Percentiles rank a stretch among this genome's conserved stretches.
These are phyloP conservation scores for Fusarium robinianum DNA, from an alignment of 2,329 filamentous ascomycete genomes.

Conservation along the genomic window DNA sequence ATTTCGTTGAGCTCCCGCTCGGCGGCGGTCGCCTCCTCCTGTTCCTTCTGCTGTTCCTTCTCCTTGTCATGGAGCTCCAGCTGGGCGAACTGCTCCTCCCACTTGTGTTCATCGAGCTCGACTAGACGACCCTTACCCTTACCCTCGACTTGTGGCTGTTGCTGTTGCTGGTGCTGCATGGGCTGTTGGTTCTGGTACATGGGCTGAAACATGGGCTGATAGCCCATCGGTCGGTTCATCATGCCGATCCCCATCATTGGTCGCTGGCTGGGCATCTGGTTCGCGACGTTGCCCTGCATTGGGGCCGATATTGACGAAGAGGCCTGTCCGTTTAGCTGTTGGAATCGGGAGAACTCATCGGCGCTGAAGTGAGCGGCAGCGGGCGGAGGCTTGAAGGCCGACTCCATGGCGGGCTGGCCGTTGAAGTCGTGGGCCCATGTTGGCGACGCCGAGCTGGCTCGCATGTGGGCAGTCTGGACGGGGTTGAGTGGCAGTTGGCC, in stretches of 20 bases:
- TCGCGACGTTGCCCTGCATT: conserved; percentile 60
- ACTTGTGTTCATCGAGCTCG: conserved; percentile 89
- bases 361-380: conserved; percentile 69
- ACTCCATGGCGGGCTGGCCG: conserved; percentile 70
- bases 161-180: conserved; percentile 52
- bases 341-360: conserved; percentile 87
- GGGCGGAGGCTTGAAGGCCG: conserved; percentile 64
- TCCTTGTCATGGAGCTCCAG: conserved; percentile 71
- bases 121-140: conserved; percentile 93
- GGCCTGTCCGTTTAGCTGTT: conserved; percentile 68
- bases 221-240: conserved; percentile 58
- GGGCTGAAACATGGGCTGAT: conserved; percentile 58
- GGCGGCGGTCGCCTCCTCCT: conserved; percentile 70
- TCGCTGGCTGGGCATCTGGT: conserved; percentile 57
- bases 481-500: conserved; percentile 54
- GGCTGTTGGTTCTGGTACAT: conserved; percentile 52
- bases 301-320: conserved; percentile 58
- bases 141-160: conserved; percentile 54
- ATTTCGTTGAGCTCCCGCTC: conserved; percentile 87
- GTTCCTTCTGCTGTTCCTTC: conserved; percentile 56
- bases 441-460: conserved; percentile 59
- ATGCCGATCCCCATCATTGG: conserved; percentile 64
- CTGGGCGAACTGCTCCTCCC: conserved; percentile 95
- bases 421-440: conserved; percentile 59
- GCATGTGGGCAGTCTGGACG: conserved; percentile 56